Base-by-base conservation (phyloP, 108 stramenopile genomes). In the Nitzschia palea region DNA sequence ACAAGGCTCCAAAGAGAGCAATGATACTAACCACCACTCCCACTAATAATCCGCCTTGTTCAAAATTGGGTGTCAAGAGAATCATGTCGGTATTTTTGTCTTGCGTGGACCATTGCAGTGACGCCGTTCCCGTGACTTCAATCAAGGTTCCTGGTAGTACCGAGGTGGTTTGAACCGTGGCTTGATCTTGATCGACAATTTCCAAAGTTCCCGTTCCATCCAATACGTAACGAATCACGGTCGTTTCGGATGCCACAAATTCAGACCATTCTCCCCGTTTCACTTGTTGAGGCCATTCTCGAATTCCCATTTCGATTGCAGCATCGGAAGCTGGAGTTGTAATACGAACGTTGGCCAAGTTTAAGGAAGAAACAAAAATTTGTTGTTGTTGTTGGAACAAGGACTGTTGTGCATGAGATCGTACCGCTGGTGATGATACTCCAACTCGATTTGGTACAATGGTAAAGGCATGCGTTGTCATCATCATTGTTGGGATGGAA, bases 231-330 rank as follows among this genome's bases (percentile, higher is more conserved):
- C 87, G 73, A 6, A 76, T 71, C 30, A 78, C 64, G 55, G 65
- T 81, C 9, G 64, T 40, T 1, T 75, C 79, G 22, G 62, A 55
- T 0, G 44, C 14, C 0, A 78, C 65, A 27, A 43, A 48, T 50
- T 86, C 86, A 0, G 28, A 48, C 82, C 82, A 86, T 3, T 52
- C 34, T 17, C 73, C 67, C 14, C 44, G 35, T 44, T 76, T 70
- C 37, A 61, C 67, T 50, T 79, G 80, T 51, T 86, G 86, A 1
- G 86, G 86, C 86, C 86, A 86, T 8, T 86, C 82, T 20, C 82
- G 70, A 26, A 86, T 76, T 0, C 85, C 85, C 67, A 86, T 78
- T 6, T 61, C 51, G 0, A 59, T 73, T 25, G 83, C 77, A 3
- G 45, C 77, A 17, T 75, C 77, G 10, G 80, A 73, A n/a, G 80